Evolutionary conservation across 768 basidiomycete species (phyloP).

Genomic region (Pulveroboletus ravenelii): DNA sequence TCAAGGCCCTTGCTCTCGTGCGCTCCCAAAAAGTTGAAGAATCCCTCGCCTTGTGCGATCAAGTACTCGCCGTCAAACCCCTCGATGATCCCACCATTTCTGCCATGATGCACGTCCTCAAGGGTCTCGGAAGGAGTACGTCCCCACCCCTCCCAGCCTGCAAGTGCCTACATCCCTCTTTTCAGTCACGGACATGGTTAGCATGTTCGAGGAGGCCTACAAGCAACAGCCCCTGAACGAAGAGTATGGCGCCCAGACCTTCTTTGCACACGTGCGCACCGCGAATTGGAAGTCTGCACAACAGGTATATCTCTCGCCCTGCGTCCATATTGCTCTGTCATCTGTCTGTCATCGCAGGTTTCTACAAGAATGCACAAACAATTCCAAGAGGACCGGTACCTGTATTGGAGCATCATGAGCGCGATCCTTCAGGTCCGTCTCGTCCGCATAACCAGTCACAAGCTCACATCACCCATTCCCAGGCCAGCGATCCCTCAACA

Average conservation of each 20-base stretch:
- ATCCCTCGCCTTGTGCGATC: slow-evolving; percentile 71
- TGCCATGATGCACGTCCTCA: slow-evolving; percentile 80
- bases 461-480: slow-evolving; percentile 8
- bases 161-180: neutral
- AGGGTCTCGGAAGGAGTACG: slow-evolving; percentile 67
- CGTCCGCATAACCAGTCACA: neutral
- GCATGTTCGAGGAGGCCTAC: slow-evolving; percentile 84
- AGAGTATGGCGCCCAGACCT: slow-evolving; percentile 77
- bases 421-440: slow-evolving; percentile 67
- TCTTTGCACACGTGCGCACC: slow-evolving; percentile 78
- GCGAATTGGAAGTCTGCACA: slow-evolving; percentile 85
- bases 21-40: slow-evolving; percentile 86
- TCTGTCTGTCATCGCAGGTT: slow-evolving; percentile 40
- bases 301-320: slow-evolving; percentile 44
- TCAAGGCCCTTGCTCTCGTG: slow-evolving; percentile 81
- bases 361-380: slow-evolving; percentile 79
- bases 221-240: slow-evolving; percentile 78
- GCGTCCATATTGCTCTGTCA: slow-evolving; percentile 2
- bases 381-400: slow-evolving; percentile 75
- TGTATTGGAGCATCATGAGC: slow-evolving; percentile 81
- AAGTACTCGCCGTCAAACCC: slow-evolving; percentile 68
- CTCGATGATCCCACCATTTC: slow-evolving; percentile 69
- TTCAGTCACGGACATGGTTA: slow-evolving; percentile 70
- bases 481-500: slow-evolving; percentile 71
- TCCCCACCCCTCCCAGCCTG: neutral